Evolutionary conservation across 1,139 yeast species (phyloP), one percentile per base, ranked within the genome.

Genomic region (Pneumocystis murina): DNA sequence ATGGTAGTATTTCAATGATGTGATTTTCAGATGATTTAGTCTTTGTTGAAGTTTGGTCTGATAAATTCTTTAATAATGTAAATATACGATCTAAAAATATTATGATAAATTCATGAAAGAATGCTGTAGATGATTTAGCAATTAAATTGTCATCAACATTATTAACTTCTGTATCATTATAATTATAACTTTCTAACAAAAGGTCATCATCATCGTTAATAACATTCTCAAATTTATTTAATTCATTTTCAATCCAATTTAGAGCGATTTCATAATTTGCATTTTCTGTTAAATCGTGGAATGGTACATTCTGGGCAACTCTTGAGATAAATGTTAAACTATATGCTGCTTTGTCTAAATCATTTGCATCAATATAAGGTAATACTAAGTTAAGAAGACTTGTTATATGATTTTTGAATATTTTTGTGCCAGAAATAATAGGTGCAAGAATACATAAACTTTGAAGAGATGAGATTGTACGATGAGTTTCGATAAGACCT

Each of bases 281-380:
- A 63, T 67, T 70, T 14, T 69, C 72, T 28, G 75, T 71, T 17
- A 73, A 61, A 61, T 75, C 76, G 6, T 78, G 76, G 68, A 90
- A 79, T 0, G 97, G 97, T 3, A 87, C 82, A 67, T 84, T 86
- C 16, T 86, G 78, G 0, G 91, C 85, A 39, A 86, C 81, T 0
- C 88, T 80, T 14, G 89, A 85, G 67, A 92, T 80, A 33, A 87
- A 81, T 67, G 85, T 83, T 62, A 91, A 76, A 0, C 96, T 82
- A 63, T 82, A 80, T 41, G 85, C 78, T 0, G 96, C 85, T 71
- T 91, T 84, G 36, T 79, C 80, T 63, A 90, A 78, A 74, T 92
- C 98, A 72, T 91, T 92, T 0, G 94, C 83, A 72, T 92, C 97
- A 60, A 92, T 84, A 30, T 95, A 96, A 0, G 91, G 88, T 16